Evolutionary conservation across 2,329 filamentous ascomycete species (phyloP).

Genomic region (Aureobasidium uvarum): DNA sequence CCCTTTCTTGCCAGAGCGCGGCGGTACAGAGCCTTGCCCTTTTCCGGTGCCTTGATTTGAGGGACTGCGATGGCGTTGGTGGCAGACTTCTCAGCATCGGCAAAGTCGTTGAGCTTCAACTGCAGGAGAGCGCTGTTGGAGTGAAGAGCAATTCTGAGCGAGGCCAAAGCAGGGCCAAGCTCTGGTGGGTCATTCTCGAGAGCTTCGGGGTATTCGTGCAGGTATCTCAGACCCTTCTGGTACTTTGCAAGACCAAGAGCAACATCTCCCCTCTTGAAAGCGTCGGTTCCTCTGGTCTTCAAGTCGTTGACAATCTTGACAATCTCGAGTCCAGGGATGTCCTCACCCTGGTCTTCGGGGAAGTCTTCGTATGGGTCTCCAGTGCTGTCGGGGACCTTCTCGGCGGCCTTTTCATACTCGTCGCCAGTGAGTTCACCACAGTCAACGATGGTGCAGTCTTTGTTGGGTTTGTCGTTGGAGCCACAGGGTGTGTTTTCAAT

Average conservation of each 20-base stretch:
- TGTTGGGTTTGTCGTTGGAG: slow-evolving; percentile 71
- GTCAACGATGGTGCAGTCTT: slow-evolving; percentile 71
- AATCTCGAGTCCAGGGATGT: slow-evolving; percentile 65
- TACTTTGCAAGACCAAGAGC: slow-evolving; percentile 81
- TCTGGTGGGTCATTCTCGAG: slow-evolving; percentile 68
- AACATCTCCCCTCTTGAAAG: slow-evolving; percentile 78
- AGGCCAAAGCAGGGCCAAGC: slow-evolving; percentile 63
- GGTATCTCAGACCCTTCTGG: slow-evolving; percentile 85
- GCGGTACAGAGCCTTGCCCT: slow-evolving; percentile 85
- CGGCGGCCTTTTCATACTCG: slow-evolving; percentile 63
- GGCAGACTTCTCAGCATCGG: slow-evolving; percentile 68
- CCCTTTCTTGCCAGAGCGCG: slow-evolving; percentile 72
- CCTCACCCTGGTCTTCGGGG: slow-evolving; percentile 75
- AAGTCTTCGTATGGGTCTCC: slow-evolving; percentile 96
- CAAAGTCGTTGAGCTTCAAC: slow-evolving; percentile 72
- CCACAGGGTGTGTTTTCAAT: slow-evolving; percentile 81
- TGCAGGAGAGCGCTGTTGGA: slow-evolving; percentile 84
- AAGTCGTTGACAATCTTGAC: slow-evolving; percentile 78
- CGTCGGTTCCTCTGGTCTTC: slow-evolving; percentile 89
- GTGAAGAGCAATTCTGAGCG: slow-evolving; percentile 80
- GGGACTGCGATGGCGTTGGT: slow-evolving; percentile 68
- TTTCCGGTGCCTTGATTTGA: slow-evolving; percentile 67
- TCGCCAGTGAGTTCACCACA: slow-evolving; percentile 81
- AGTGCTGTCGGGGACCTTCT: slow-evolving; percentile 71
- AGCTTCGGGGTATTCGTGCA: slow-evolving; percentile 76